Evolutionary conservation across 2,329 filamentous ascomycete genomes (phyloP).

Genomic region (Phialocephala sp.): DNA sequence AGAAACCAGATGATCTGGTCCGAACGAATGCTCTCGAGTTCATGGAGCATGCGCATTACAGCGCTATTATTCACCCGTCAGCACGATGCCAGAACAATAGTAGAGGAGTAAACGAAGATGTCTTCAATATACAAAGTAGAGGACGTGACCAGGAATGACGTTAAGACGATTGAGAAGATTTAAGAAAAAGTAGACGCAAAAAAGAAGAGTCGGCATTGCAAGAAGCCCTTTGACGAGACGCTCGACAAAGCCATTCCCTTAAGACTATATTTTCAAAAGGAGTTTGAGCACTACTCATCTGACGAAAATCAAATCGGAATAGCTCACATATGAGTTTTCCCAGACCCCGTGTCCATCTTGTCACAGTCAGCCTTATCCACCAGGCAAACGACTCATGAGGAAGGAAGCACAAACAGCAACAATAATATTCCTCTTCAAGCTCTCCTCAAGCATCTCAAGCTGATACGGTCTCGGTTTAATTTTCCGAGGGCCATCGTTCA

Average conservation of each 20-base stretch:
- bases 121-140: neutral
- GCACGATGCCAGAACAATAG: neutral
- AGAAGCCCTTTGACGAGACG: too few species aligned
- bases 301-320: neutral
- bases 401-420: slow-evolving; percentile 59
- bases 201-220: too few species aligned
- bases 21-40: slow-evolving; percentile 32
- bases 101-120: neutral
- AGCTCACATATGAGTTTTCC: slow-evolving; percentile 77
- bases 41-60: slow-evolving; percentile 37
- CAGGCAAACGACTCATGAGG: neutral
- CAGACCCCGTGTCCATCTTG: slow-evolving; percentile 83
- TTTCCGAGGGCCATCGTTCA: slow-evolving; percentile 17
- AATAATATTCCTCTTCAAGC: slow-evolving; percentile 72
- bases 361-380: neutral
- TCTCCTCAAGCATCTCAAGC: slow-evolving; percentile 75
- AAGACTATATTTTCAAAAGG: neutral
- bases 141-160: too few species aligned
- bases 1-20: slow-evolving; percentile 72
- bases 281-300: neutral
- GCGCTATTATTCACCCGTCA: slow-evolving; percentile 24
- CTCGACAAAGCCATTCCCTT: too few species aligned
- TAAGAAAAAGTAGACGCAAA: too few species aligned
- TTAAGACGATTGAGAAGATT: too few species aligned
- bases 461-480: slow-evolving; percentile 60